Evolutionary conservation across 208 protist species (phyloP).

Genomic region (Strigomonas culicis): DNA sequence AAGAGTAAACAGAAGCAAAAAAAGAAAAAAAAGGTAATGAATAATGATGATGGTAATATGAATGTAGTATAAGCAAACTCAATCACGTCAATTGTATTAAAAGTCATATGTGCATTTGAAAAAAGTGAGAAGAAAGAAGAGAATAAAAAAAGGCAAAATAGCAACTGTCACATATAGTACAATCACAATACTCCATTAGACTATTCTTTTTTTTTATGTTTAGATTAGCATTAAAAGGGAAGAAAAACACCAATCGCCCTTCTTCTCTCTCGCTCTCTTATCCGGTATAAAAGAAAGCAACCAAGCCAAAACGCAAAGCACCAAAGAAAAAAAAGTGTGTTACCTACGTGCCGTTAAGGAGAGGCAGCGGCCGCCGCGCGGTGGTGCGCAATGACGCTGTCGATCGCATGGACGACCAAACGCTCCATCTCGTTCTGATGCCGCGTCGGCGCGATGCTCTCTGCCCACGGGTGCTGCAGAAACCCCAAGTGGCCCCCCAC

Average conservation of each 20-base stretch:
- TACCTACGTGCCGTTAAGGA: too few species aligned
- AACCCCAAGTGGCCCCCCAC: conserved; percentile 61
- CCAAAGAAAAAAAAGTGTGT: too few species aligned
- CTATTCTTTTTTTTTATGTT: conserved; percentile 4
- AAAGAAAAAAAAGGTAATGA: conserved; percentile 16
- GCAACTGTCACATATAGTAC: background rate
- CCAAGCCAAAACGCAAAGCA: too few species aligned
- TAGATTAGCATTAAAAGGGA: background rate
- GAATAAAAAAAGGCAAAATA: conserved; percentile 15
- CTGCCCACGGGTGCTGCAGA: conserved; percentile 25
- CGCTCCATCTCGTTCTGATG: conserved; percentile 39
- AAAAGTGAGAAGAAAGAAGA: conserved; percentile 12
- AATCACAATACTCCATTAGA: conserved; percentile 9
- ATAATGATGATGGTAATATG: conserved; percentile 9
- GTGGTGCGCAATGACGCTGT: background rate
- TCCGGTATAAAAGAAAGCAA: too few species aligned
- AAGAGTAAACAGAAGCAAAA: conserved; percentile 15
- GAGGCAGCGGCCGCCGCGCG: background rate
- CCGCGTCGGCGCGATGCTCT: conserved; percentile 11
- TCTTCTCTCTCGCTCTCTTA: too few species aligned
- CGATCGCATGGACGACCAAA: conserved; percentile 25
- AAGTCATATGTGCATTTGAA: background rate
- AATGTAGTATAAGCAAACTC: conserved; percentile 3
- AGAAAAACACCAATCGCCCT: too few species aligned
- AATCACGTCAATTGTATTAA: background rate